phyloP scores from a whole-genome alignment of 371 early-diverging fungal species.

The Dichotomocladium elegans region DNA sequence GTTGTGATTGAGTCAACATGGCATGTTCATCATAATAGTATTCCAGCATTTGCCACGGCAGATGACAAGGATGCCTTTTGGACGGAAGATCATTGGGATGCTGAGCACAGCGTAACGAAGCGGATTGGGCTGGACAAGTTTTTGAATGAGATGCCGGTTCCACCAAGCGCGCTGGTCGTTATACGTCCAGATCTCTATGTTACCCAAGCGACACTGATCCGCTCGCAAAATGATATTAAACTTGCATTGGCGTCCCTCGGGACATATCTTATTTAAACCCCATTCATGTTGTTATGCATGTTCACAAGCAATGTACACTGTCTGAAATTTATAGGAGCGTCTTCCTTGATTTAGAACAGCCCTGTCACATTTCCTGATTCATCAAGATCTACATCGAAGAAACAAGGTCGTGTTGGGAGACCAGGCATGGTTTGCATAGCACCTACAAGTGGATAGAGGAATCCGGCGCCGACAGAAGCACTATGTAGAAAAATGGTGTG shows the following conservation, averaged over 20 bases:
- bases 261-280: background rate
- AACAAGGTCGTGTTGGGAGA: conserved; percentile 92
- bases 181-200: conserved; percentile 19
- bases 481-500: background rate
- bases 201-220: conserved; percentile 8
- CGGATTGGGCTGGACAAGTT: conserved; percentile 10
- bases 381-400: conserved; percentile 94
- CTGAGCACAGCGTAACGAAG: conserved; percentile 1
- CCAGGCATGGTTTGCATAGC: conserved; percentile 98
- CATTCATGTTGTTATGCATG: background rate
- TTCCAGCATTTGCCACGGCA: background rate
- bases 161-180: conserved; percentile 14
- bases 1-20: conserved; percentile 14
- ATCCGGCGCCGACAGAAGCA: conserved; percentile 88
- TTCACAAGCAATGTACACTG: too few relatives aligned
- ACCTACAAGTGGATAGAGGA: conserved; percentile 92
- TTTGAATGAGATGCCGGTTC: conserved; percentile 3
- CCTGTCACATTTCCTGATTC: conserved; percentile 82
- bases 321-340: too few relatives aligned
- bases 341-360: conserved; percentile 64
- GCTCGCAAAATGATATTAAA: conserved; percentile 7
- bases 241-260: conserved; percentile 2
- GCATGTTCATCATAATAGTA: conserved; percentile 1
- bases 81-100: conserved; percentile 7
- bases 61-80: conserved; percentile 10